Evolutionary conservation across 306 rosid species (phyloP).

Genomic region (Astragalus glycyphyllos): DNA sequence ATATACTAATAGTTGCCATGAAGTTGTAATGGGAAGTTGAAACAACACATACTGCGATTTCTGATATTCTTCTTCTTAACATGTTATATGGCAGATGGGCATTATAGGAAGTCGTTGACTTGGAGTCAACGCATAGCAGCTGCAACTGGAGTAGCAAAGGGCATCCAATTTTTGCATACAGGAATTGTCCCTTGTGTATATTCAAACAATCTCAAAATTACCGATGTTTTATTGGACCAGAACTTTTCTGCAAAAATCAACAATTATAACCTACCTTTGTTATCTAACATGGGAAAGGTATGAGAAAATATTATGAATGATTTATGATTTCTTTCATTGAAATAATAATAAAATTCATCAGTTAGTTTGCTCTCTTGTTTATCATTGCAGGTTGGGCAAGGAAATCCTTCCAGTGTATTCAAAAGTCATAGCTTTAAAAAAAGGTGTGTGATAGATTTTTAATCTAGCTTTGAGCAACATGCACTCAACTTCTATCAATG

Average conservation of each 20-base stretch:
- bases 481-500: background rate
- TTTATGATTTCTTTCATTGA: no score
- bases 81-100: conserved; percentile 56
- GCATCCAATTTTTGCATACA: conserved; percentile 75
- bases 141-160: conserved; percentile 79
- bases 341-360: no score
- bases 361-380: conserved; percentile 18
- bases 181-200: conserved; percentile 69
- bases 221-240: conserved; percentile 75
- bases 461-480: conserved; percentile 30
- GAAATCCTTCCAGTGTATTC: conserved; percentile 53
- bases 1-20: no score
- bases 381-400: conserved; percentile 60
- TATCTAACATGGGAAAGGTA: conserved; percentile 68
- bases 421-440: conserved; percentile 39
- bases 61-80: conserved; percentile 32
- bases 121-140: conserved; percentile 85
- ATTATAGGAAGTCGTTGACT: conserved; percentile 56
- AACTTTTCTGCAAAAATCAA: conserved; percentile 77
- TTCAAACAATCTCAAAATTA: conserved; percentile 66
- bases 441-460: conserved; percentile 59
- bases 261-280: conserved; percentile 51
- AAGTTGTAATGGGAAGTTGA: conserved; percentile 1
- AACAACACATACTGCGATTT: background rate
- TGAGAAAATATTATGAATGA: background rate